Conservation (phyloP, 176 grass and related monocot genomes). For the Aegilops speltoides region DNA sequence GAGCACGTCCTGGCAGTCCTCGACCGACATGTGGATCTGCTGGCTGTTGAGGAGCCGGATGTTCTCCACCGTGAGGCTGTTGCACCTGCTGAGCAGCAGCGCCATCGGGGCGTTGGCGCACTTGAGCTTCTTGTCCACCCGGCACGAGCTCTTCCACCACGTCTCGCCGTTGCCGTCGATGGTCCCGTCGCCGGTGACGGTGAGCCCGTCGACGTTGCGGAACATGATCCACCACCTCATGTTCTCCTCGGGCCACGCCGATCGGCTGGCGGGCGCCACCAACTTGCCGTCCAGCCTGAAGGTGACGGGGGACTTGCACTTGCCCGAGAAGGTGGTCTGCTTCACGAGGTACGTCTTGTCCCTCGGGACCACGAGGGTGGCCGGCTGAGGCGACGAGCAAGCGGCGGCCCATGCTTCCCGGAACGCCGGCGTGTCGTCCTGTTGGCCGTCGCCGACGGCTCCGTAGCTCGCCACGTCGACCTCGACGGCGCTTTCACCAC, state of each 20-base stretch:
- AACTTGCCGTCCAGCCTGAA: background rate
- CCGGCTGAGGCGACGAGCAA: background rate
- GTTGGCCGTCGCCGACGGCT: background rate
- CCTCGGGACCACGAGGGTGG: background rate
- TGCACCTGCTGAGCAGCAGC: background rate
- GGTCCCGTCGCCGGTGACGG: background rate
- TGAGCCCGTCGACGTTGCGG: background rate
- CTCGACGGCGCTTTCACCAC: background rate
- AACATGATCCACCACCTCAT: background rate
- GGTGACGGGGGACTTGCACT: background rate
- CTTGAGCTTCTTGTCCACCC: background rate
- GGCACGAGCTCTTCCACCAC: background rate
- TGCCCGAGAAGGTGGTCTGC: background rate
- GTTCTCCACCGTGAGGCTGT: background rate
- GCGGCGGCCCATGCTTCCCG: background rate
- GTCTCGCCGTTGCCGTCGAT: background rate
- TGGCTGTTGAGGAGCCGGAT: background rate
- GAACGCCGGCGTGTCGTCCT: background rate
- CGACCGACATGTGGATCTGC: background rate
- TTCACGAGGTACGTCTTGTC: background rate
- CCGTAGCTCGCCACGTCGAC: background rate
- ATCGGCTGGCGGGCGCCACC: background rate
- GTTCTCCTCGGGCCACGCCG: background rate
- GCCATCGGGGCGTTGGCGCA: background rate
- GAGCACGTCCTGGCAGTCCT: background rate